Base-by-base conservation (phyloP, 345 rosid genomes). In the Cardamine occulta region DNA sequence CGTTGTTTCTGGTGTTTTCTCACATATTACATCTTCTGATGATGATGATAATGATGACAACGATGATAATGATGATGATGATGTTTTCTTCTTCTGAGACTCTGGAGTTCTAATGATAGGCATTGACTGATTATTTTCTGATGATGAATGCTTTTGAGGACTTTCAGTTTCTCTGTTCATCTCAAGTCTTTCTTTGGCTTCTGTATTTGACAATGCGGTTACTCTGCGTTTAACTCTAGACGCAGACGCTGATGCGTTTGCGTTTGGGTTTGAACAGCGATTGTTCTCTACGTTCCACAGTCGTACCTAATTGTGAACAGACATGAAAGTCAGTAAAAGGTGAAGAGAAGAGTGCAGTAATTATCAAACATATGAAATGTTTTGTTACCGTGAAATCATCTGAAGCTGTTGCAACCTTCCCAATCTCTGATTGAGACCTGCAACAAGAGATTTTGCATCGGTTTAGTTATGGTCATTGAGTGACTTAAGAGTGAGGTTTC, bases 331-430 rank as follows among this genome's bases (percentile, higher is more conserved):
- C 24, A 52, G 34, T n/a, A n/a, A 17, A 28, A 48, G 18, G 47
- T 1, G 1, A 26, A 21, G 6, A 45, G 6, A 31, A 57, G 37
- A 58, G 11, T 29, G 32, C 34, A 29, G 8, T 23, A n/a, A 18
- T 44, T 54, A 11, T 9, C 68, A 42, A 56, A 5, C 31, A 24
- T 34, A n/a, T 51, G 18, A 42, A 21, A 51, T 74, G 52, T 18
- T 49, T 47, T 72, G 75, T 61, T 77, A 94, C 98, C 28, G 91
- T 92, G 79, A 80, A 88, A 73, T 95, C 99, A 80, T 95, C 97
- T 47, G 99, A 85, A 42, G 85, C 77, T 75, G 97, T 90, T 52
- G 89, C 93, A 66, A 95, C 67, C 80, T 81, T 92, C 68, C 92
- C 92, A 32, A 52, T 72, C 61, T 87, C 97, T 18, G 82, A 73